A percentile compares a stretch with the other conserved stretches of the same genome.
Conservation (phyloP, 1,139 yeast species). For the Candida sojae region DNA sequence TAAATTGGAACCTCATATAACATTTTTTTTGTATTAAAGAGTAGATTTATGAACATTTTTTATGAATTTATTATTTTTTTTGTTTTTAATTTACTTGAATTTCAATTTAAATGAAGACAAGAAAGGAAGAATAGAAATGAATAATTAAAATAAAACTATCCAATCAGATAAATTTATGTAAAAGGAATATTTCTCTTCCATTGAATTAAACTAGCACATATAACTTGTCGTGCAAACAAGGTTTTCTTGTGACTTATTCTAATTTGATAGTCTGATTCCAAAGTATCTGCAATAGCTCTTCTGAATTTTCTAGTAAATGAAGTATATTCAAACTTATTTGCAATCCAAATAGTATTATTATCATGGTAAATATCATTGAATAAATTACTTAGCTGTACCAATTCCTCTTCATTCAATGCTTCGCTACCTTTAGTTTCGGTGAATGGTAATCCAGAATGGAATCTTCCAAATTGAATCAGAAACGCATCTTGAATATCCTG, state of each 20-base stretch:
- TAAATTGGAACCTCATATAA: too few relatives aligned
- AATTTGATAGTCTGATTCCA: constrained; percentile 6
- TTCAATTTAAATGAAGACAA: neutral
- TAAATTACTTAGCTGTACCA: constrained; percentile 6
- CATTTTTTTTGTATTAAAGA: too few relatives aligned
- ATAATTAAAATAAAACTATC: neutral
- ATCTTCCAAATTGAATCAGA: constrained; percentile 6
- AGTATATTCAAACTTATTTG: constrained; percentile 10
- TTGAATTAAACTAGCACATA: constrained; percentile 11
- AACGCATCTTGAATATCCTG: constrained; percentile 7
- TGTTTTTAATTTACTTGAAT: neutral
- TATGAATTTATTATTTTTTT: neutral
- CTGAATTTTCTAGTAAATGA: constrained; percentile 7
- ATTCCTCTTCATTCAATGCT: constrained; percentile 5
- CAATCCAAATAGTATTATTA: constrained; percentile 8
- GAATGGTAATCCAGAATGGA: constrained; percentile 9
- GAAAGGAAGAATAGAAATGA: neutral
- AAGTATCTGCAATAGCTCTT: constrained; percentile 6
- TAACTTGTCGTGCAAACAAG: constrained; percentile 7
- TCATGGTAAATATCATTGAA: constrained; percentile 8
- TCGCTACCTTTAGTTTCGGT: constrained; percentile 2
- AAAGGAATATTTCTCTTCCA: constrained; percentile 10
- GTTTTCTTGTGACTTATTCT: constrained; percentile 6
- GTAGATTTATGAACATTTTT: too few relatives aligned
- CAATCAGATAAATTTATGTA: neutral